Percentiles rank a stretch among this genome's conserved stretches.
Evolutionary conservation across 805 yeast species (phyloP).

Genomic region (Cephaloascus fragrans): DNA sequence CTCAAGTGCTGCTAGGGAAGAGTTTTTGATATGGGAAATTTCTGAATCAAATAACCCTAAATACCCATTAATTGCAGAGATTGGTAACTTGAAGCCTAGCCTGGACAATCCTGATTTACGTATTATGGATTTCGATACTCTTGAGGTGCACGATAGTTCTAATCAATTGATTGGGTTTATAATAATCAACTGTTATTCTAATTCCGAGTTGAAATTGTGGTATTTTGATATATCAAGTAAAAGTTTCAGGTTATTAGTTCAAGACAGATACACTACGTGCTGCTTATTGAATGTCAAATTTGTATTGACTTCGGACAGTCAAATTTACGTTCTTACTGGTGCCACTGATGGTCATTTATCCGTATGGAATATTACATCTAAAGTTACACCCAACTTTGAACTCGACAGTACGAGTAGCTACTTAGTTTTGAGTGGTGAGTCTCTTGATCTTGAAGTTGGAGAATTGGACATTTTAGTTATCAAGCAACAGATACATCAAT

Average conservation of each 20-base stretch:
- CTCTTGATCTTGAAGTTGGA: background rate
- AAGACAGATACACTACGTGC: conserved; percentile 56
- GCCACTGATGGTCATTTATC: conserved; percentile 81
- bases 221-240: conserved; percentile 26
- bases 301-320: conserved; percentile 14
- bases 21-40: conserved; percentile 71
- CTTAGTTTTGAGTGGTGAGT: no score
- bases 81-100: conserved; percentile 45
- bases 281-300: conserved; percentile 64
- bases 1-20: conserved; percentile 79
- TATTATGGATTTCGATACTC: conserved; percentile 73
- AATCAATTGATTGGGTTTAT: conserved; percentile 30
- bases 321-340: conserved; percentile 37
- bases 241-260: conserved; percentile 31
- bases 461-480: conserved; percentile 17
- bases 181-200: conserved; percentile 72
- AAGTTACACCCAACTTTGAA: background rate
- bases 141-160: conserved; percentile 19
- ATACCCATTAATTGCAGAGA: conserved; percentile 36
- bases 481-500: conserved; percentile 63
- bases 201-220: conserved; percentile 69
- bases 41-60: conserved; percentile 14
- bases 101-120: conserved; percentile 70
- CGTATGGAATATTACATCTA: conserved; percentile 42
- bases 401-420: background rate